Percentiles rank a stretch among this genome's conserved stretches.
phyloP scores from a whole-genome alignment of 2,329 filamentous ascomycete genomes.

The Ascochyta clinopodiicola region DNA sequence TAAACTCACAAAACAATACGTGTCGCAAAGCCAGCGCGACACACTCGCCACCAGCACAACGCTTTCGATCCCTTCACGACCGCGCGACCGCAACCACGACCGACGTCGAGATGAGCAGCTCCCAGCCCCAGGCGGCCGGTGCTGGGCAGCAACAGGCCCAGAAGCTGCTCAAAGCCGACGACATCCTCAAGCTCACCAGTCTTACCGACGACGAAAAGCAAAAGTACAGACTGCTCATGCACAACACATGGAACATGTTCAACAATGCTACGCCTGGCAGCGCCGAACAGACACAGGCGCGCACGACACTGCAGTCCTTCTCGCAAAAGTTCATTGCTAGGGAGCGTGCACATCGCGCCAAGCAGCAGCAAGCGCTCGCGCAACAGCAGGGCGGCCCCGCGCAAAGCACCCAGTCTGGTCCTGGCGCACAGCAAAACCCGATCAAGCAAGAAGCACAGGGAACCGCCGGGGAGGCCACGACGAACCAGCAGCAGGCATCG shows the following conservation, averaged over 20 bases:
- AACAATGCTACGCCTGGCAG: slow-evolving; percentile 57
- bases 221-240: slow-evolving; percentile 61
- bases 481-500: slow-evolving; percentile 14
- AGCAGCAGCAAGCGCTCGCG: slow-evolving; percentile 27
- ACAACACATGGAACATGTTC: slow-evolving; percentile 61
- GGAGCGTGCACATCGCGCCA: slow-evolving; percentile 51
- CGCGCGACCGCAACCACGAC: slow-evolving; percentile 19
- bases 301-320: slow-evolving; percentile 58
- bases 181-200: slow-evolving; percentile 43
- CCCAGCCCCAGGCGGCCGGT: slow-evolving; percentile 39
- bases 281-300: slow-evolving; percentile 57
- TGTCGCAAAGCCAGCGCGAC: slow-evolving; percentile 8
- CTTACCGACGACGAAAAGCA: slow-evolving; percentile 62
- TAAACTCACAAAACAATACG: background rate
- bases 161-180: slow-evolving; percentile 43
- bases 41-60: background rate
- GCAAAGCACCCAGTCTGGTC: slow-evolving; percentile 29
- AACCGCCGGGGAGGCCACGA: slow-evolving; percentile 1
- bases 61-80: background rate
- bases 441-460: slow-evolving; percentile 28
- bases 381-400: slow-evolving; percentile 26
- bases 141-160: slow-evolving; percentile 22
- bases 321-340: slow-evolving; percentile 60
- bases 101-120: slow-evolving; percentile 40
- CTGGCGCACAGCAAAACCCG: slow-evolving; percentile 35